These are phyloP conservation scores for Phaffia australis DNA, from an alignment of 768 basidiomycete species.

Conservation along the genomic window DNA sequence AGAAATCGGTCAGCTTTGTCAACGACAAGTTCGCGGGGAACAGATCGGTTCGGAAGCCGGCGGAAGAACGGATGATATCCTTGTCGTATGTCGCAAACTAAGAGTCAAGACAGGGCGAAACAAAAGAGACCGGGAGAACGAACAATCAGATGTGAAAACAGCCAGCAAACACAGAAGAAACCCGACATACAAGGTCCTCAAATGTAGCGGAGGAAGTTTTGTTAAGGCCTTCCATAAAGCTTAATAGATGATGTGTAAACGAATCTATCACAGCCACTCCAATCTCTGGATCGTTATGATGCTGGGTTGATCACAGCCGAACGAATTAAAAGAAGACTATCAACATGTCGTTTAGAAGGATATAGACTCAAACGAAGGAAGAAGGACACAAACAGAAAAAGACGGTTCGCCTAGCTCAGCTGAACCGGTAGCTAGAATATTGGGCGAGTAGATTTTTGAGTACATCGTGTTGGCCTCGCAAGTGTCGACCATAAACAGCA, in stretches of 20 bases:
- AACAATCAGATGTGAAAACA: not conserved
- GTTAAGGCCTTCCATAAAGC: conserved; percentile 83
- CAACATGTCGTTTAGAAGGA: not conserved
- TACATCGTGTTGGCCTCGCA: conserved; percentile 97
- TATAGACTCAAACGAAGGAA: not conserved
- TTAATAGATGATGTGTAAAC: conserved; percentile 81
- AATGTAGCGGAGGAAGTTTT: conserved; percentile 74
- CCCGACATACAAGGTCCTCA: conserved; percentile 62
- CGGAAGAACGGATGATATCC: conserved; percentile 63
- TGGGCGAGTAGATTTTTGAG: conserved; percentile 81
- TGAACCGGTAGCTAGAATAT: conserved; percentile 82
- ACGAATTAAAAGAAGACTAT: not conserved
- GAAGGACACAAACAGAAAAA: conserved; percentile 58
- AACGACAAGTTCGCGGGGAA: conserved; percentile 51
- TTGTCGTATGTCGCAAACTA: conserved; percentile 75
- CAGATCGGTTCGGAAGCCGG: conserved; percentile 79
- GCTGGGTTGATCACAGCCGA: conserved; percentile 43
- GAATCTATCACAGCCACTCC: conserved; percentile 93
- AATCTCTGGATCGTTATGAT: conserved; percentile 85
- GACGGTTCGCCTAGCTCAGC: conserved; percentile 76
- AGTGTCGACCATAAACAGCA: conserved; percentile 96
- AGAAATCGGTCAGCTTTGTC: conserved; percentile 67
- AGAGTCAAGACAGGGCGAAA: not conserved
- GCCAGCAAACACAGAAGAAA: not conserved
- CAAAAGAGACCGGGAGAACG: conserved; percentile 5